These are phyloP conservation scores for Protomyces inundatus DNA, from an alignment of 1,139 yeast genomes.

Conservation along the genomic window DNA sequence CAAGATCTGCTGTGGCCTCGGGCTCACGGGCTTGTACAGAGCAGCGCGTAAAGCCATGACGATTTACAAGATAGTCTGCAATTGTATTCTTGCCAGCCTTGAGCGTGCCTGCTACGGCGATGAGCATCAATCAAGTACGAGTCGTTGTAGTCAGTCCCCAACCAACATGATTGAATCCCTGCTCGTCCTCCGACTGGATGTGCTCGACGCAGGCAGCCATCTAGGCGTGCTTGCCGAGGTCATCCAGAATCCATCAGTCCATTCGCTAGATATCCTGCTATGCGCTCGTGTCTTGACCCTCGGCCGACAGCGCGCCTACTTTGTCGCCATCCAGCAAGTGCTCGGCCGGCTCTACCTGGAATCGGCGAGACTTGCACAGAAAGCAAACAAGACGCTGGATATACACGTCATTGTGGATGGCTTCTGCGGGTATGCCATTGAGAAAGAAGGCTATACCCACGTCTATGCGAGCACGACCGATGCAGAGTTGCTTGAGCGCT, in stretches of 20 bases:
- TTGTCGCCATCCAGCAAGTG: background rate
- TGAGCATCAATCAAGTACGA: constrained; percentile 1
- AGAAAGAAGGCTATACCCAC: background rate
- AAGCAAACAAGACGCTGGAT: background rate
- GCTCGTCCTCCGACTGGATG: too few species aligned
- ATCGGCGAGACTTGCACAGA: background rate
- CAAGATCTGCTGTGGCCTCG: background rate
- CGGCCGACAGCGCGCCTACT: background rate
- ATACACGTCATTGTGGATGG: background rate
- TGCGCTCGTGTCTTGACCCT: background rate
- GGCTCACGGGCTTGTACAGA: background rate
- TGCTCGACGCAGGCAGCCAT: too few species aligned
- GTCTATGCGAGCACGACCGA: background rate
- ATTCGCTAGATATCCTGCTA: background rate
- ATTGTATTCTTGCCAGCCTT: constrained; percentile 15
- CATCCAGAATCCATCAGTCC: too few species aligned
- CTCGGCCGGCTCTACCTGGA: background rate
- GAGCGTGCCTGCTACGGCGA: constrained; percentile 16
- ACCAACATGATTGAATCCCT: too few species aligned
- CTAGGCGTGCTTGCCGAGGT: too few species aligned
- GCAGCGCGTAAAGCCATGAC: background rate
- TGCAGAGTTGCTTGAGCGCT: background rate
- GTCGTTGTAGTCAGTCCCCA: too few species aligned
- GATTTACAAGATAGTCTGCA: background rate
- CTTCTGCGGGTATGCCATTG: background rate